Base-by-base conservation (phyloP, 2,329 filamentous ascomycete genomes). In the Aureobasidium sp. region DNA sequence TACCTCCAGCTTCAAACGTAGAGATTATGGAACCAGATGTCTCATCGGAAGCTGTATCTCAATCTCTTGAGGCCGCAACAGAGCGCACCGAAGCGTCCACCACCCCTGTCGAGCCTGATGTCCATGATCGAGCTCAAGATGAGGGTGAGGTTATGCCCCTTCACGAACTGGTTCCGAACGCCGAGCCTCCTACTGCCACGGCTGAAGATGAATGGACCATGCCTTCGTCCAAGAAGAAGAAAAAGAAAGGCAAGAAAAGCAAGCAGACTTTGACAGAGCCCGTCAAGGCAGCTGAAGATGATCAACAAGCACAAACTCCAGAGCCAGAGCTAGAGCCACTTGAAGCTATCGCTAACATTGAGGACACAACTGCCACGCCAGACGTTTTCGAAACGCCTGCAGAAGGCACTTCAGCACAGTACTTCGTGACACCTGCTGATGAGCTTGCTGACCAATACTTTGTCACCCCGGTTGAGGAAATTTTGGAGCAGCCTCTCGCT, bases 211-310 rank as follows among this genome's bases (percentile, higher is more conserved):
- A 64, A 14, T 59, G 47, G 14, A 48, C 58, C 35, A 24, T 48
- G 31, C 54, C 54, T 12, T 19, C 40, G 9, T 64, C 66, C 14
- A 66, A 64, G 29, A 67, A 66, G 35, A 66, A 64, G 53, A 68
- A 69, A 49, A 68, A 67, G 45, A 69, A 67, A 52, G 62, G 64
- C 14, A 70, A 69, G 61, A 68, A 68, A 59, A 58, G 58, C 19
- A 58, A 64, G 35, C 50, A 65, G 42, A 31, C 61, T 19, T 22
- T 57, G 48, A n/a, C 17, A 44, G 24, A 37, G 27, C 7, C 19
- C 15, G 40, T 24, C n/a, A n/a, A 57, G 17, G 12, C 1, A 14
- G 6, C n/a, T 5, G 40, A 57, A 56, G 27, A 45, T 37, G 24
- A n/a, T 12, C 9, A 24, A 29, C 15, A 6, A 4, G 40, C 24